A percentile compares a stretch with the other conserved stretches of the same genome.
Evolutionary conservation across 2,329 filamentous ascomycete genomes (phyloP).

Genomic region (Camillea tinctor): DNA sequence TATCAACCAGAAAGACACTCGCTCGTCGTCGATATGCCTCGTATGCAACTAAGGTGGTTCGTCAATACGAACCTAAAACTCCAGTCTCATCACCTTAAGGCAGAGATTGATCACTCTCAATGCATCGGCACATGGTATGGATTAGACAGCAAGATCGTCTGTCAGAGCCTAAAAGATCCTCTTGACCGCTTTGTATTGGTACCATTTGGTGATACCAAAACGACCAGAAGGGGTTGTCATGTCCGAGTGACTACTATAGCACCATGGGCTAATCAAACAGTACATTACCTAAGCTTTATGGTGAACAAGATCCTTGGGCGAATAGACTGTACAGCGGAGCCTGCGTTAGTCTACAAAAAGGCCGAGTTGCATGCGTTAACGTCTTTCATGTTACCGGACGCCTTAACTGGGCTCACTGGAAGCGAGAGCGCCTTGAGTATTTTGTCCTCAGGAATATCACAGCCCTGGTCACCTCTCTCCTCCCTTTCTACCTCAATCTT

Average conservation of each 20-base stretch:
- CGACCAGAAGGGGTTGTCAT: constrained; percentile 38
- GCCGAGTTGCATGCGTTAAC: constrained; percentile 61
- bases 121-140: constrained; percentile 46
- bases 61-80: constrained; percentile 46
- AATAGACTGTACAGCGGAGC: constrained; percentile 57
- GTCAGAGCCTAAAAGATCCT: constrained; percentile 43
- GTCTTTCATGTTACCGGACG: constrained; percentile 56
- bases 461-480: constrained; percentile 44
- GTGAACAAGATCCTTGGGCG: constrained; percentile 55
- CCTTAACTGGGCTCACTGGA: constrained; percentile 57
- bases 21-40: constrained; percentile 49
- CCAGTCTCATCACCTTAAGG: constrained; percentile 46
- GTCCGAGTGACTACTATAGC: constrained; percentile 39
- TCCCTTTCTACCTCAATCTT: constrained; percentile 4
- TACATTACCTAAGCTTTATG: constrained; percentile 47
- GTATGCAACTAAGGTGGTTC: constrained; percentile 51
- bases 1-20: constrained; percentile 38
- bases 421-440: constrained; percentile 56
- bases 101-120: constrained; percentile 56
- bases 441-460: constrained; percentile 48
- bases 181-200: constrained; percentile 51
- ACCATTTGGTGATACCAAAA: constrained; percentile 42
- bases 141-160: constrained; percentile 55
- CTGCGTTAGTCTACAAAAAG: constrained; percentile 53
- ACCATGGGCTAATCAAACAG: background rate